Evolutionary conservation across 2,329 filamentous ascomycete genomes (phyloP).

Genomic region (Diaporthe sp.): DNA sequence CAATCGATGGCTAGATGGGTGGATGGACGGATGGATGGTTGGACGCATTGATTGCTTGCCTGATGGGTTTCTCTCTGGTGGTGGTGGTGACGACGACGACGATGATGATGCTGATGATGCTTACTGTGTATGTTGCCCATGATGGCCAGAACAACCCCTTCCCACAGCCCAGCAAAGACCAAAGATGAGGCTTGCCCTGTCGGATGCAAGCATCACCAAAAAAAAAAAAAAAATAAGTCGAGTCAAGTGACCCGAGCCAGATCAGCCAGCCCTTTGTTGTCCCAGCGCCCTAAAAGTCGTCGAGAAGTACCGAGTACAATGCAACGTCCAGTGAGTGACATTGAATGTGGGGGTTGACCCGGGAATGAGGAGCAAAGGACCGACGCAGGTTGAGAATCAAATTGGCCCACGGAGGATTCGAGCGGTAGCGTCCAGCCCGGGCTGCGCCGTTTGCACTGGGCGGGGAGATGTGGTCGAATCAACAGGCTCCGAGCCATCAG

Average conservation of each 20-base stretch:
- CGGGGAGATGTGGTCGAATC: conserved; percentile 12
- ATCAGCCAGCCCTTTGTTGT: conserved; percentile 17
- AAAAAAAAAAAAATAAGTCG: neutral
- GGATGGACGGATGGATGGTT: neutral
- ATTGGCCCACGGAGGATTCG: conserved; percentile 11
- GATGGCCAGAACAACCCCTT: neutral
- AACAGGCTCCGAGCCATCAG: neutral
- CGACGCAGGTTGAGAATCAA: conserved; percentile 18
- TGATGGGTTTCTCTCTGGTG: neutral
- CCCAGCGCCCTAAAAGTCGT: neutral
- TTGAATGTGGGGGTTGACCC: conserved; percentile 18
- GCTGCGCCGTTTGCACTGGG: conserved; percentile 3
- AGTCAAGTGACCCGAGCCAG: conserved; percentile 24
- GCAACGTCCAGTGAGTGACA: conserved; percentile 4
- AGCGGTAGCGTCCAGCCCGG: conserved; percentile 14
- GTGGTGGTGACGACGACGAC: neutral
- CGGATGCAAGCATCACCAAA: conserved; percentile 2
- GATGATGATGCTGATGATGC: neutral
- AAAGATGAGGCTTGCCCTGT: neutral
- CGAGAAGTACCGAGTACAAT: conserved; percentile 19
- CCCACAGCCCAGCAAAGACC: neutral
- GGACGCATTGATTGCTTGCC: neutral
- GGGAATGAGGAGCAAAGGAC: conserved; percentile 23
- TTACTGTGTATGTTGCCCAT: neutral
- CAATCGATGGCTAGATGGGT: neutral